These are phyloP conservation scores for Paecilomyces dactylethromorphus DNA, from an alignment of 2,329 filamentous ascomycete species.

Conservation along the genomic window DNA sequence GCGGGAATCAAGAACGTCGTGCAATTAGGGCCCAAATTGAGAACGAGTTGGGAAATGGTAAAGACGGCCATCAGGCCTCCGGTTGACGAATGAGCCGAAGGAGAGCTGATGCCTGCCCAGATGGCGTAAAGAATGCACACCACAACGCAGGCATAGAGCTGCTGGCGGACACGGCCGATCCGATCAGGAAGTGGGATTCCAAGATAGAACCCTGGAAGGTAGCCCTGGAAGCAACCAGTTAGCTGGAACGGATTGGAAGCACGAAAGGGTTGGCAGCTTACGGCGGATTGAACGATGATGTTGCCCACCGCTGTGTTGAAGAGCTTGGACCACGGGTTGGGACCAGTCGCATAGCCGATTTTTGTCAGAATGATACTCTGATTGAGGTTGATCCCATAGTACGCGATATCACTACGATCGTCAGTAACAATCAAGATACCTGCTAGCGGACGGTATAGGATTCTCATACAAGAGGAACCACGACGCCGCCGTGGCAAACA, in stretches of 20 bases:
- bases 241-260: not conserved
- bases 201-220: constrained; percentile 16
- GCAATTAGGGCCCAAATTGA: constrained; percentile 45
- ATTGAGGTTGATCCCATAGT: constrained; percentile 30
- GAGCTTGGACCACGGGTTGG: constrained; percentile 23
- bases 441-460: not conserved
- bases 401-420: constrained; percentile 18
- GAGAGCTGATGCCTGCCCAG: constrained; percentile 18
- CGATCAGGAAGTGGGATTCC: constrained; percentile 18
- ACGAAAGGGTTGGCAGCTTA: not conserved
- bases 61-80: constrained; percentile 21
- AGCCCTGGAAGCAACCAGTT: constrained; percentile 7
- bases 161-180: constrained; percentile 15
- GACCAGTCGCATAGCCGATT: constrained; percentile 25
- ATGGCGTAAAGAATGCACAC: constrained; percentile 22
- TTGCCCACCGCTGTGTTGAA: constrained; percentile 29
- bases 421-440: not conserved
- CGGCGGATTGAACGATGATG: constrained; percentile 20
- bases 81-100: constrained; percentile 14
- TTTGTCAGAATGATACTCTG: constrained; percentile 24
- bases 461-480: constrained; percentile 22
- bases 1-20: constrained; percentile 57
- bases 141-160: constrained; percentile 11
- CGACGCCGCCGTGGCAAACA: constrained; percentile 23
- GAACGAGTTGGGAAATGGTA: constrained; percentile 20